phyloP scores from a whole-genome alignment of 192 early-diverging fungal genomes.

The Diversispora eburnea region DNA sequence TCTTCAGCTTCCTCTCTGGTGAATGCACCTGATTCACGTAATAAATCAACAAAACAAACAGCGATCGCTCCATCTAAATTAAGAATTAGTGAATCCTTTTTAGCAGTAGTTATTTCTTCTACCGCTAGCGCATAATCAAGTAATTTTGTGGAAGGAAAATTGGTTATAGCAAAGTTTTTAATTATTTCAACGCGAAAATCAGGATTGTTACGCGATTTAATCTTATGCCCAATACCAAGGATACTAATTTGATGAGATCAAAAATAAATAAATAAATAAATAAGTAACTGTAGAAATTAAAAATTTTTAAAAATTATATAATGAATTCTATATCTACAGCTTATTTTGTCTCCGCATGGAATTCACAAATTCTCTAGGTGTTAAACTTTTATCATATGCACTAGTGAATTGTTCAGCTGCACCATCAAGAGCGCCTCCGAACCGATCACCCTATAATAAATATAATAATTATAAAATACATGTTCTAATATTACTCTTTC shows the following conservation, averaged over 20 bases:
- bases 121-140: constrained; percentile 92
- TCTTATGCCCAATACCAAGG: constrained; percentile 98
- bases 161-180: constrained; percentile 84
- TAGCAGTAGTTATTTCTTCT: constrained; percentile 92
- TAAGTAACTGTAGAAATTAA: too few species aligned
- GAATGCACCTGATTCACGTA: constrained; percentile 91
- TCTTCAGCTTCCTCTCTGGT: constrained; percentile 92
- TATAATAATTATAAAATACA: neutral
- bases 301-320: neutral
- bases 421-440: constrained; percentile 96
- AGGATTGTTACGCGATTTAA: constrained; percentile 98
- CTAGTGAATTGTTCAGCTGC: constrained; percentile 87
- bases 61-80: constrained; percentile 95
- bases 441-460: constrained; percentile 71
- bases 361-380: constrained; percentile 91
- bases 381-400: constrained; percentile 90
- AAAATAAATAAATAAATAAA: too few species aligned
- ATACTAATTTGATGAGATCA: constrained; percentile 43
- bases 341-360: constrained; percentile 95
- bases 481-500: neutral
- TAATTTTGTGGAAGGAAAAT: constrained; percentile 85
- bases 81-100: constrained; percentile 98
- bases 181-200: constrained; percentile 95
- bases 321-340: constrained; percentile 41
- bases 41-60: constrained; percentile 91